phyloP scores from a whole-genome alignment of 1,284 basidiomycete species.

The Cutaneotrichosporon sp. region DNA sequence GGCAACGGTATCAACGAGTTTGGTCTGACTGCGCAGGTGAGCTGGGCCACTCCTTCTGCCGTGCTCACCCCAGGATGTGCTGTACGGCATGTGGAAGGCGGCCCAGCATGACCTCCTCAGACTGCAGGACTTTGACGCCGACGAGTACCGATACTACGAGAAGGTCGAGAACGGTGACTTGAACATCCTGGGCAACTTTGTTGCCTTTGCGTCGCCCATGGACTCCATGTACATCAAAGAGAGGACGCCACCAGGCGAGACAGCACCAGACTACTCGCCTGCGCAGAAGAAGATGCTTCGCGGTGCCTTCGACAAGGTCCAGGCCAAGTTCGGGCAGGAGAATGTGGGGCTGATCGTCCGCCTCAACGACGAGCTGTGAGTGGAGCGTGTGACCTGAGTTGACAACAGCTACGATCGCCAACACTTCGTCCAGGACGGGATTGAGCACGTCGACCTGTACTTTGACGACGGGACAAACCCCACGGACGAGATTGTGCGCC shows the following conservation, averaged over 20 bases:
- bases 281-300: constrained; percentile 60
- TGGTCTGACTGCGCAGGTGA: constrained; percentile 77
- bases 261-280: constrained; percentile 1
- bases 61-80: constrained; percentile 63
- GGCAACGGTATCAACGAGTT: constrained; percentile 92
- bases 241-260: constrained; percentile 4
- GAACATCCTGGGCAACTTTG: constrained; percentile 85
- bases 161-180: constrained; percentile 97
- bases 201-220: constrained; percentile 94
- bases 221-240: constrained; percentile 50
- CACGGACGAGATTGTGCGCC: constrained; percentile 86
- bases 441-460: constrained; percentile 81
- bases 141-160: constrained; percentile 75
- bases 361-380: constrained; percentile 79
- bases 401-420: constrained; percentile 69
- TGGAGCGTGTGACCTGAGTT: constrained; percentile 7
- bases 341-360: constrained; percentile 91
- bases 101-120: constrained; percentile 85
- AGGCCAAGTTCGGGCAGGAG: constrained; percentile 86
- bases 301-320: constrained; percentile 78
- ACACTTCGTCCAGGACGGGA: constrained; percentile 80
- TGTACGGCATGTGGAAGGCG: constrained; percentile 95
- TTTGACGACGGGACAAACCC: constrained; percentile 89
- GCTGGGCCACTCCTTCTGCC: too few relatives aligned
- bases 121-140: constrained; percentile 75